A percentile compares a stretch with the other conserved stretches of the same genome.
These are phyloP conservation scores for Lecanosticta acicola DNA, from an alignment of 2,329 filamentous ascomycete species.

Conservation along the genomic window DNA sequence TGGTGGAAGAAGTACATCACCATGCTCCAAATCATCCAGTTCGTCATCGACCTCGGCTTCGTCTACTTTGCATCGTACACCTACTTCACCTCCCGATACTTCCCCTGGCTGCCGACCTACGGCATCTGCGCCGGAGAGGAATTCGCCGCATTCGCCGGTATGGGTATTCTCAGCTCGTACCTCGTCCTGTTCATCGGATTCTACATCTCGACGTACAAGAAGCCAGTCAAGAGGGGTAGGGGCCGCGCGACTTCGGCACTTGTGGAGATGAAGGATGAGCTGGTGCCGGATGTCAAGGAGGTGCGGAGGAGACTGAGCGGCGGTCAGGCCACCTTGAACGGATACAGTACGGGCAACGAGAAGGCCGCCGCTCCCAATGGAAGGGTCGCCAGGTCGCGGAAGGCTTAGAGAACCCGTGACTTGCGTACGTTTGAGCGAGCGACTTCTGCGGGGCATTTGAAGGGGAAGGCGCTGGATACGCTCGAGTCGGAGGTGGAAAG, in stretches of 20 bases:
- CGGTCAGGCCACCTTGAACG: constrained; percentile 29
- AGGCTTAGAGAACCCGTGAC: constrained; percentile 50
- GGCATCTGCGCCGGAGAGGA: constrained; percentile 92
- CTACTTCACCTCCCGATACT: constrained; percentile 93
- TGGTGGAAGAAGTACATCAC: constrained; percentile 99
- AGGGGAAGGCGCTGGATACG: constrained; percentile 1
- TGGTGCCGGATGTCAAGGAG: constrained; percentile 53
- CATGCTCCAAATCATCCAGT: constrained; percentile 92
- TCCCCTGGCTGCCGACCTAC: constrained; percentile 71
- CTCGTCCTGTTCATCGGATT: constrained; percentile 97
- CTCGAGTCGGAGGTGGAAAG: constrained; percentile 1
- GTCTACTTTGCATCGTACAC: constrained; percentile 99
- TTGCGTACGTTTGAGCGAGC: constrained; percentile 17
- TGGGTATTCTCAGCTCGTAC: constrained; percentile 89
- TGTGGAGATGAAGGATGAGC: constrained; percentile 74
- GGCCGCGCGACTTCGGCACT: constrained; percentile 76
- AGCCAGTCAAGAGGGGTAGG: constrained; percentile 67
- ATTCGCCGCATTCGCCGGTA: constrained; percentile 88
- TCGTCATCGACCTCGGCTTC: constrained; percentile 94
- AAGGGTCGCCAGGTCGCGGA: constrained; percentile 61
- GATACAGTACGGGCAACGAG: constrained; percentile 34
- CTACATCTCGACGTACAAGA: constrained; percentile 95
- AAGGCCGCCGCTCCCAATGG: constrained; percentile 49
- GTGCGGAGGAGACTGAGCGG: constrained; percentile 49
- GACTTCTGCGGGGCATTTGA: constrained; percentile 8